Conservation (phyloP, 768 basidiomycete genomes). For the Lactarius pseudohatsudake region DNA sequence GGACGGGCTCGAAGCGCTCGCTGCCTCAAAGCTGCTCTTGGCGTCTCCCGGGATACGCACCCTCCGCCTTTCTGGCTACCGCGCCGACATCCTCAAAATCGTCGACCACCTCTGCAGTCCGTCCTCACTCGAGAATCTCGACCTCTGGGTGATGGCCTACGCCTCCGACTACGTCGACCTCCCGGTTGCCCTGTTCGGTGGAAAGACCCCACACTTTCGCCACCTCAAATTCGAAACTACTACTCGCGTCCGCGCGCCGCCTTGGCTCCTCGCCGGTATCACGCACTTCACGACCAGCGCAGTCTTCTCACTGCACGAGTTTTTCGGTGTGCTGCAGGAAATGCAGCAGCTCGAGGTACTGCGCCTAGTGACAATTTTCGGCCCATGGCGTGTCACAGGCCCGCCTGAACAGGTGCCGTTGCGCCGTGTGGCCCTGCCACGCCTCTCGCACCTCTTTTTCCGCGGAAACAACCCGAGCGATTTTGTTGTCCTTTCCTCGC, state of each 20-base stretch:
- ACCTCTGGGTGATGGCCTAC: neutral
- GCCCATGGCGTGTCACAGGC: neutral
- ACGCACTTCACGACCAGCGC: conserved; percentile 19
- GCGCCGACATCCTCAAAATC: conserved; percentile 6
- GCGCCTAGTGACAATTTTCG: conserved; percentile 14
- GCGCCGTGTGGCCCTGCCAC: neutral
- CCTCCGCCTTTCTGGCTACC: conserved; percentile 15
- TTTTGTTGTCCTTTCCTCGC: neutral
- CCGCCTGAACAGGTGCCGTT: neutral
- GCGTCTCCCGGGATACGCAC: conserved; percentile 11
- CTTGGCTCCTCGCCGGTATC: conserved; percentile 14
- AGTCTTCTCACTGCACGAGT: neutral
- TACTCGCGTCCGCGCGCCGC: conserved; percentile 11
- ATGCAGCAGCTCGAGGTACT: conserved; percentile 18
- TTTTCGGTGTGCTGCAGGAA: conserved; percentile 1
- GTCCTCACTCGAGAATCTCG: conserved; percentile 11
- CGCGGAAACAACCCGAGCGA: conserved; percentile 7
- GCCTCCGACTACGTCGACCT: conserved; percentile 2
- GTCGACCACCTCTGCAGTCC: conserved; percentile 15
- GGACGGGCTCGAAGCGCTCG: conserved; percentile 11
- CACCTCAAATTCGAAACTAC: neutral
- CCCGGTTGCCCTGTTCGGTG: conserved; percentile 9
- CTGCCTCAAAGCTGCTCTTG: conserved; percentile 14
- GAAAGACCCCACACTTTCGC: conserved; percentile 12
- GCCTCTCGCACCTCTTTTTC: conserved; percentile 14